Base-by-base conservation (phyloP, 352 stramenopile genomes). In the Phytophthora ramorum region DNA sequence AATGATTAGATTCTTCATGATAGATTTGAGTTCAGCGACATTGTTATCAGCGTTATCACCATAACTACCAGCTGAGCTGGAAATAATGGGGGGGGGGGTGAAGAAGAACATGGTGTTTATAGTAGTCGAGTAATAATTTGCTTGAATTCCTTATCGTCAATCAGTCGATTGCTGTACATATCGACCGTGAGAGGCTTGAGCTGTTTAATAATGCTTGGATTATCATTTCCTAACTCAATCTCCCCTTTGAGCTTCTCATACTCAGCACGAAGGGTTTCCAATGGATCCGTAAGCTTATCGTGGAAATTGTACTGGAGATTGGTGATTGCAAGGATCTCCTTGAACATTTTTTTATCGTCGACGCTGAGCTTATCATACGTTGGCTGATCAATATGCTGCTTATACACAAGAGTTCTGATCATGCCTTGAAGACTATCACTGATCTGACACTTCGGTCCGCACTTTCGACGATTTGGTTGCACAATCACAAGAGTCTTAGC, bases 51-150 rank as follows among this genome's bases (percentile, higher is more conserved):
- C 47, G 61, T 64, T 69, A 38, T 69, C 61, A 10, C 61, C 61
- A 56, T 69, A 69, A 28, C 53, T 69, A 55, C 61, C 61, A 32
- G 7, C 38, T 41, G 61, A 69, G 7, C 34, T 61, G 47, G 46
- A 56, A 50, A 70, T 70, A 48, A 63, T 69, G n/a, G 52, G 51
- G 0, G n/a, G n/a, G n/a, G 62, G 45, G 3, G 65, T 65, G n/a
- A 61, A 51, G 22, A 66, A 58, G 47, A 71, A 57, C 63, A 71
- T 66, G 7, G 2, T n/a, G n/a, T n/a, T 12, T 73, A 73, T 68
- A 63, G 32, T 12, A 63, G 1, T 17, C 38, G 61, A 2, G 44
- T 34, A 12, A 62, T 62, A 46, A 52, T 57, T 30, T 63, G 7
- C 40, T 71, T 71, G 35, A 66, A 71, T 24, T 65, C 55, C 7